Conservation (phyloP, 1,284 basidiomycete genomes). For the Trichosporon coremiiforme region DNA sequence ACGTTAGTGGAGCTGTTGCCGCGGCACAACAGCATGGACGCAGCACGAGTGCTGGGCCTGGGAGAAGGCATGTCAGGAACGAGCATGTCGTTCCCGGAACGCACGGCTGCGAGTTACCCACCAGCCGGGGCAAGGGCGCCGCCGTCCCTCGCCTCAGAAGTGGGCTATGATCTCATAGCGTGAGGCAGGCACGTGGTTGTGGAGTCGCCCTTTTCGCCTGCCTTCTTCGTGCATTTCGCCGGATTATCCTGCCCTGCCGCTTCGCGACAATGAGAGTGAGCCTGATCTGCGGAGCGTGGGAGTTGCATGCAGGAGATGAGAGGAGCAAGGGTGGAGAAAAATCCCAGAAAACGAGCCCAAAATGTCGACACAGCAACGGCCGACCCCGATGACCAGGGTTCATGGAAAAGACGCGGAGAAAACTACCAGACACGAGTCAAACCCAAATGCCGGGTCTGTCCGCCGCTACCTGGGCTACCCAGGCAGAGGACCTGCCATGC, state of each 20-base stretch:
- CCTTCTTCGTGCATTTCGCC: neutral
- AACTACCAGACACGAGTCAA: neutral
- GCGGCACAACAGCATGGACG: neutral
- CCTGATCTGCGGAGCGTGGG: neutral
- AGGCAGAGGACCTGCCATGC: neutral
- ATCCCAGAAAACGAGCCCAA: neutral
- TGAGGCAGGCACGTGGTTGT: constrained; percentile 9
- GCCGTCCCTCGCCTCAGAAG: neutral
- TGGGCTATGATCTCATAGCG: neutral
- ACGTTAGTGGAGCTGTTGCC: neutral
- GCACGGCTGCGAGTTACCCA: too few species aligned
- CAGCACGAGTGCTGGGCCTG: neutral
- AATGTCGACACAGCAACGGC: neutral
- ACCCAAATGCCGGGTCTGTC: neutral
- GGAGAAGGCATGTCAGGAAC: neutral
- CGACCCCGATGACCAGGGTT: neutral
- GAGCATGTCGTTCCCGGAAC: neutral
- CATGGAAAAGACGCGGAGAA: neutral
- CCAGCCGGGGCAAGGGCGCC: neutral
- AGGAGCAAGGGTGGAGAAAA: neutral
- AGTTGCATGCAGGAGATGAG: neutral
- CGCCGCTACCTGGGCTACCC: too few species aligned
- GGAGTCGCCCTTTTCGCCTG: neutral
- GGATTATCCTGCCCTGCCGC: neutral
- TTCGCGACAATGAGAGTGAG: too few species aligned